These are phyloP conservation scores for Colletotrichum costaricense DNA, from an alignment of 2,329 filamentous ascomycete genomes.

Conservation along the genomic window DNA sequence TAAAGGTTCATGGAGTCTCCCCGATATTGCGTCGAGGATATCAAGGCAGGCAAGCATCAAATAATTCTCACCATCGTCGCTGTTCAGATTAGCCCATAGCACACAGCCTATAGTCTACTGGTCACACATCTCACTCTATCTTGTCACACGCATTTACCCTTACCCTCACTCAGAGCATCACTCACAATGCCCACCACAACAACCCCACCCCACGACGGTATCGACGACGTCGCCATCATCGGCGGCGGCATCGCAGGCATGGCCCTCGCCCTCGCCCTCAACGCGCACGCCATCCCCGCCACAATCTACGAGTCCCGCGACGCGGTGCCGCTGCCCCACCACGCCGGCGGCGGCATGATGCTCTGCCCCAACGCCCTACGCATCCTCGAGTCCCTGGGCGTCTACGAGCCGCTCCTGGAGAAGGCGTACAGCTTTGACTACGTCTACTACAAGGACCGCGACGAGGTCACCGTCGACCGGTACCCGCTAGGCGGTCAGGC, in stretches of 20 bases:
- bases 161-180: not conserved
- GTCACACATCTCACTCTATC: not conserved
- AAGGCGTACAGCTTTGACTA: slow-evolving; percentile 63
- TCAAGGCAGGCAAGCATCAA: not conserved
- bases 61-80: not conserved
- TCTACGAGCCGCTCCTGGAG: slow-evolving; percentile 57
- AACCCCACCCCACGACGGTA: not conserved
- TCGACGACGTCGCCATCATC: slow-evolving; percentile 27
- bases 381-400: slow-evolving; percentile 60
- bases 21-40: not conserved
- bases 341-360: slow-evolving; percentile 67
- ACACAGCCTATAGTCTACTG: not conserved
- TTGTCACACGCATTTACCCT: not conserved
- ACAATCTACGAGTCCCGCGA: slow-evolving; percentile 63
- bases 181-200: not conserved
- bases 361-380: slow-evolving; percentile 69
- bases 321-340: slow-evolving; percentile 46
- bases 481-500: slow-evolving; percentile 60
- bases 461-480: slow-evolving; percentile 46
- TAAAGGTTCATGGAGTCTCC: not conserved
- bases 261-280: slow-evolving; percentile 63
- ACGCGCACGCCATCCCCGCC: slow-evolving; percentile 60
- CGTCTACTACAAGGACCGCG: slow-evolving; percentile 56
- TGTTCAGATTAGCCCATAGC: not conserved
- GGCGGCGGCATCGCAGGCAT: slow-evolving; percentile 34